Base-by-base conservation (phyloP, 192 early-diverging fungal genomes). In the Coemansia sp. region DNA sequence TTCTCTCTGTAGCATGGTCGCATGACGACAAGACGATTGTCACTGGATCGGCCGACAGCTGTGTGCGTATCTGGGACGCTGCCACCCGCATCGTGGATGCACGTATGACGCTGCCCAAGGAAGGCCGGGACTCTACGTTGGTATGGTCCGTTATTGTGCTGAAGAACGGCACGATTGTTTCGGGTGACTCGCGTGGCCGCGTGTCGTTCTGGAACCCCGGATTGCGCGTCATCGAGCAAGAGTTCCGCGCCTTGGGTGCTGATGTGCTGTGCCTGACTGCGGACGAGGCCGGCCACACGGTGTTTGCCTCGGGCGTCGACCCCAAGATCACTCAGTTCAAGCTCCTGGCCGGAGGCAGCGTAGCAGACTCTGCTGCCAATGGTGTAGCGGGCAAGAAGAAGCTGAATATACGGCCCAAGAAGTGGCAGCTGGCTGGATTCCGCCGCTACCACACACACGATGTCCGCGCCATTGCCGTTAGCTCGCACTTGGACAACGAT, bases 361-460 rank as follows among this genome's bases (percentile, higher is more conserved):
- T 71, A 15, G 68, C 65, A 19, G 62, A 64, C 32, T 37, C 31
- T 12, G 45, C 39, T 46, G 55, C 31, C 12, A 66, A 63, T 38
- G 34, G 58, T 34, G 41, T 36, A 0, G 27, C 62, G 31, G 66
- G 42, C 8, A 68, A 60, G 39, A 57, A 45, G 27, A 31, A 44
- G n/a, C 55, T 29, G 27, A 4, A 10, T n/a, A 36, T 42, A 2
- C 59, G 69, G 44, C 32, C 46, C 39, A 37, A 66, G 58, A 76
- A 88, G 29, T 98, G 95, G 95, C 85, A 96, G 23, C 70, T 92
- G 42, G 81, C 92, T n/a, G 94, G 92, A 14, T 88, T 91, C 66
- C 88, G 94, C 57, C 88, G 94, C 62, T 96, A 92, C 80, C 97
- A 99, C 77, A 91, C 91, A 15, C 94, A 99, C 74, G 97, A 99